Percentiles rank a stretch among this genome's conserved stretches.
Evolutionary conservation across 2,329 filamentous ascomycete genomes (phyloP).

Genomic region (Onygenales sp.): DNA sequence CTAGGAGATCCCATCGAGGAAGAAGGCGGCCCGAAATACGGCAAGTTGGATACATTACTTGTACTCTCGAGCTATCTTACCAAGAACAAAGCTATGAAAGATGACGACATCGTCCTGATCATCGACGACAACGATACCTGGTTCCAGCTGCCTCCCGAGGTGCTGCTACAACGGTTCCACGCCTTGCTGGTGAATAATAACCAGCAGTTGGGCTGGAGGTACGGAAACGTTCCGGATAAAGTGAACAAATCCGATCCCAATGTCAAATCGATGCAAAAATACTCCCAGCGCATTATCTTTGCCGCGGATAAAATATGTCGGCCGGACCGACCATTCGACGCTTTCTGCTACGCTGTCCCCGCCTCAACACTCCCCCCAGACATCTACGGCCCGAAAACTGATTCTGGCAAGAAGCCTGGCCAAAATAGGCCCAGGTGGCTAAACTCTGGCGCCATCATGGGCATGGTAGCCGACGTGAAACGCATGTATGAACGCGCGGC

Average conservation of each 20-base stretch:
- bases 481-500: slow-evolving; percentile 37
- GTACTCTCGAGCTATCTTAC: slow-evolving; percentile 41
- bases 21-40: slow-evolving; percentile 25
- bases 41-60: slow-evolving; percentile 36
- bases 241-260: slow-evolving; percentile 13
- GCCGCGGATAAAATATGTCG: slow-evolving; percentile 46
- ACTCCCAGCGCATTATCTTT: slow-evolving; percentile 47
- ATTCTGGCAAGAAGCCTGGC: slow-evolving; percentile 25
- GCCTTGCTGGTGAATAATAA: slow-evolving; percentile 45
- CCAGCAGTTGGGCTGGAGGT: slow-evolving; percentile 39
- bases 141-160: slow-evolving; percentile 55
- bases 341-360: slow-evolving; percentile 45
- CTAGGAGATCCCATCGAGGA: slow-evolving; percentile 32
- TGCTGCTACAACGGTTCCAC: slow-evolving; percentile 55
- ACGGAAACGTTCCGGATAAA: slow-evolving; percentile 31
- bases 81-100: slow-evolving; percentile 37
- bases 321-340: slow-evolving; percentile 31
- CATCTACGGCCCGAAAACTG: slow-evolving; percentile 38
- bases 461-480: slow-evolving; percentile 40
- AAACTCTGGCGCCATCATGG: slow-evolving; percentile 41
- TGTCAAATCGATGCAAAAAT: slow-evolving; percentile 26
- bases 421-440: slow-evolving; percentile 40
- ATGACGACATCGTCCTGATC: slow-evolving; percentile 54
- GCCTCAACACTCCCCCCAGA: slow-evolving; percentile 41
- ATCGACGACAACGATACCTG: slow-evolving; percentile 56